Percentiles rank a stretch among this genome's conserved stretches.
These are phyloP conservation scores for Patellaria atrata DNA, from an alignment of 495 filamentous ascomycete species.

Conservation along the genomic window DNA sequence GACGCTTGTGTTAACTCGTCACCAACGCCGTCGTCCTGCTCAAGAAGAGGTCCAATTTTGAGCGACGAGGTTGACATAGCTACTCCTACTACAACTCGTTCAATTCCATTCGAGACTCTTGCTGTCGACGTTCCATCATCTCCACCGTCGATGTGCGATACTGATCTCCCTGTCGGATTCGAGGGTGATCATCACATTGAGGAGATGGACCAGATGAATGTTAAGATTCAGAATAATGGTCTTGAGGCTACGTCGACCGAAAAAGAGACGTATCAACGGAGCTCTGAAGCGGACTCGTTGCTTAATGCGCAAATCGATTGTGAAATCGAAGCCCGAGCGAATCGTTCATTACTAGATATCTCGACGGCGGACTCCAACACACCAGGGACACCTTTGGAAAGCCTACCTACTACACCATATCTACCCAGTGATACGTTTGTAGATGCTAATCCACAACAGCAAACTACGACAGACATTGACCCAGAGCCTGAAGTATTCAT, in stretches of 20 bases:
- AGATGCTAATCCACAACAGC: slow-evolving; percentile 10
- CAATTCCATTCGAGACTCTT: slow-evolving; percentile 2
- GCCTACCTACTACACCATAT: slow-evolving; percentile 1
- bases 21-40: slow-evolving; percentile 45
- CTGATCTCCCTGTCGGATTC: too few relatives aligned
- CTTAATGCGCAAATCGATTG: too few relatives aligned
- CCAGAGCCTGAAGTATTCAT: neutral
- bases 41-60: slow-evolving; percentile 10
- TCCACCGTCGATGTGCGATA: slow-evolving; percentile 9
- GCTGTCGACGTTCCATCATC: slow-evolving; percentile 12
- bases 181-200: slow-evolving; percentile 4
- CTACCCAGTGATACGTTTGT: slow-evolving; percentile 10
- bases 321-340: neutral
- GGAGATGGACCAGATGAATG: slow-evolving; percentile 2
- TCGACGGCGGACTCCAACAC: slow-evolving; percentile 1
- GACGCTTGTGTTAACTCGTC: slow-evolving; percentile 64
- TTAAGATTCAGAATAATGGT: slow-evolving; percentile 1
- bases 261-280: too few relatives aligned
- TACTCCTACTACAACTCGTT: slow-evolving; percentile 9
- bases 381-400: slow-evolving; percentile 1
- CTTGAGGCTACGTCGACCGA: slow-evolving; percentile 4
- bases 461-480: slow-evolving; percentile 11
- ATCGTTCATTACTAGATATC: neutral
- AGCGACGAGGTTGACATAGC: slow-evolving; percentile 4
- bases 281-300: too few relatives aligned